Conservation (phyloP, 345 rosid species). For the Salix caprea region DNA sequence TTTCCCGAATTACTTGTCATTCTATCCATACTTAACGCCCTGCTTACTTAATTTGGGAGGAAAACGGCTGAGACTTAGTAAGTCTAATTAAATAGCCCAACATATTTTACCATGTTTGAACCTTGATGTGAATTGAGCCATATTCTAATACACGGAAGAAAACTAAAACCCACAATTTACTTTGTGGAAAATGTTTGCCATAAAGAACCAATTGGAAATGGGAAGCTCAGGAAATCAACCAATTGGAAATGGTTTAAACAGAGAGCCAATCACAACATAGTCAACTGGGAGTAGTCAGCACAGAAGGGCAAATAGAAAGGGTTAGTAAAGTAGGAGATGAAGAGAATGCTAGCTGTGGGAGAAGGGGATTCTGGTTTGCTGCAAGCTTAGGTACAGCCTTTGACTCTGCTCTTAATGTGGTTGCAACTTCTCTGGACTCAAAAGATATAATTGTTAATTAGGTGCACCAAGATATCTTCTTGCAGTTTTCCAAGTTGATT, state of each 20-base stretch:
- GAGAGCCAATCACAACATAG: not conserved
- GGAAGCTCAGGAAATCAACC: not conserved
- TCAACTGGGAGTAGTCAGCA: not conserved
- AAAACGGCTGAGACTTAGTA: too few species aligned
- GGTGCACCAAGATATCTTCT: not conserved
- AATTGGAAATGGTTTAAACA: not conserved
- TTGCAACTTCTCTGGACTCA: conserved; percentile 46
- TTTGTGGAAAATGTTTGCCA: not conserved
- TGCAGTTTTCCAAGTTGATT: not conserved
- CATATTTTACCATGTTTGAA: too few species aligned
- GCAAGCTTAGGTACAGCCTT: conserved; percentile 44
- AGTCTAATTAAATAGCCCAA: too few species aligned
- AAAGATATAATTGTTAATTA: conserved; percentile 2
- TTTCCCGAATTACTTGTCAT: too few species aligned
- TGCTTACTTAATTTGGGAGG: too few species aligned
- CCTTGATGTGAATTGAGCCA: too few species aligned
- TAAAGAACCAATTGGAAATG: not conserved
- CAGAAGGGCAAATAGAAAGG: not conserved
- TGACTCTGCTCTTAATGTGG: conserved; percentile 42
- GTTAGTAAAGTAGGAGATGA: not conserved
- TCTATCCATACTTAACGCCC: too few species aligned
- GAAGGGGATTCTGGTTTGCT: conserved; percentile 54
- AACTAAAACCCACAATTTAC: too few species aligned
- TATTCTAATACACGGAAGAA: too few species aligned
- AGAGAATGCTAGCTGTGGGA: conserved; percentile 32